Evolutionary conservation across 371 early-diverging fungal genomes (phyloP).

Genomic region (Parasitella parasitica): DNA sequence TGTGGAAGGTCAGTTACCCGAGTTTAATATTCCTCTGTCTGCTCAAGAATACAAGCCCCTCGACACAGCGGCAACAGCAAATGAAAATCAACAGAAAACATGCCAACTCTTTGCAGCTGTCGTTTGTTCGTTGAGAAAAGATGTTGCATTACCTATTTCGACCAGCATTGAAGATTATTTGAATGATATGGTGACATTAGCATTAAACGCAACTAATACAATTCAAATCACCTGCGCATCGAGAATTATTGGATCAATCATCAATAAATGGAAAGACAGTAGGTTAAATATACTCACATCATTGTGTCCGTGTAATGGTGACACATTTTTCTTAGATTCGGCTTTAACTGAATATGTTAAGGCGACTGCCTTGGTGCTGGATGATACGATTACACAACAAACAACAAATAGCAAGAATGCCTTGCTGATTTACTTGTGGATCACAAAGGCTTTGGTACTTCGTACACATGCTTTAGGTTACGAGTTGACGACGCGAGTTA

Average conservation of each 20-base stretch:
- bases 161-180: conserved; percentile 45
- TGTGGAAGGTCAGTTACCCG: conserved; percentile 42
- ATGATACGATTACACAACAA: conserved; percentile 21
- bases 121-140: conserved; percentile 55
- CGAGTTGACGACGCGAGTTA: conserved; percentile 57
- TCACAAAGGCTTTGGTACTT: conserved; percentile 65
- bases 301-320: not conserved
- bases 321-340: conserved; percentile 20
- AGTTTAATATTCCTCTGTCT: not conserved
- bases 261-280: conserved; percentile 66
- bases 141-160: conserved; percentile 55
- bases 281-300: conserved; percentile 12
- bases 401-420: conserved; percentile 18
- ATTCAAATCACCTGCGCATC: conserved; percentile 44
- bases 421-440: conserved; percentile 43
- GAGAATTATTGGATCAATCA: conserved; percentile 54
- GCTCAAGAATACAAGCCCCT: conserved; percentile 6
- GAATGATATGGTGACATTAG: conserved; percentile 45
- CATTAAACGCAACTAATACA: conserved; percentile 39
- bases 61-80: not conserved
- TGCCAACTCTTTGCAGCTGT: conserved; percentile 54
- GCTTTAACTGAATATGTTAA: conserved; percentile 37
- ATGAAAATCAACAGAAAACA: conserved; percentile 44
- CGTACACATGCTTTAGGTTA: conserved; percentile 54
- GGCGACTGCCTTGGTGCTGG: conserved; percentile 17